Conservation (phyloP, 2,329 filamentous ascomycete species). For the Leptoxyphium fumago region DNA sequence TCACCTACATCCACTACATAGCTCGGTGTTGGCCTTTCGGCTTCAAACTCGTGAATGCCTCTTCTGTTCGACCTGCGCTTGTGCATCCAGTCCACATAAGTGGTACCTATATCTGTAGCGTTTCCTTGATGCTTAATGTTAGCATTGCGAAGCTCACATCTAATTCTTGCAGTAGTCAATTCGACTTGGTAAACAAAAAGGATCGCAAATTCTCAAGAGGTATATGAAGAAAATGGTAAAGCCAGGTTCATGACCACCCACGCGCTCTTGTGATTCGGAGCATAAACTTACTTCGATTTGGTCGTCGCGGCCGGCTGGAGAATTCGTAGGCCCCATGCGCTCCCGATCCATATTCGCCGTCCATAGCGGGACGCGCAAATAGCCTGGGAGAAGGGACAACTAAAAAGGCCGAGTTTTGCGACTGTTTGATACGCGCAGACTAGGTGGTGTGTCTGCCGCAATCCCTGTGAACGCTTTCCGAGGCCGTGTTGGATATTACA, state of each 20-base stretch:
- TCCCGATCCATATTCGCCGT: constrained; percentile 10
- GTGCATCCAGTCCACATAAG: constrained; percentile 62
- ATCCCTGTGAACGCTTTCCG: too few relatives aligned
- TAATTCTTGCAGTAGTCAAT: too few relatives aligned
- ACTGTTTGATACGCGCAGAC: too few relatives aligned
- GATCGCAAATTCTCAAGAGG: too few relatives aligned
- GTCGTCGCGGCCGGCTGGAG: constrained; percentile 9
- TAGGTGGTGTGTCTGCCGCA: too few relatives aligned
- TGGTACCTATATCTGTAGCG: constrained; percentile 22
- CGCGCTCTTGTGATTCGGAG: not conserved
- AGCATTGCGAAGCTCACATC: too few relatives aligned
- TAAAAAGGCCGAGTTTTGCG: too few relatives aligned
- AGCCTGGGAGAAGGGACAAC: too few relatives aligned
- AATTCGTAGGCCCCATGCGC: constrained; percentile 14
- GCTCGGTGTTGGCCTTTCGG: constrained; percentile 72
- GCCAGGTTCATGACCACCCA: too few relatives aligned
- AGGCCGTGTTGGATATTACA: too few relatives aligned
- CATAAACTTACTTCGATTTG: constrained; percentile 6
- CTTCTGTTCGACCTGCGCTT: constrained; percentile 64
- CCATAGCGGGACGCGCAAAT: constrained; percentile 8
- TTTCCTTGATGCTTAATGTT: constrained; percentile 8
- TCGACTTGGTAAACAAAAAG: too few relatives aligned
- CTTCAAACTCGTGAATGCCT: constrained; percentile 55
- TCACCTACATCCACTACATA: constrained; percentile 71
- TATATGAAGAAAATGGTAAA: too few relatives aligned